Percentiles rank a stretch among this genome's conserved stretches.
These are phyloP conservation scores for Cytidiella melzeri DNA, from an alignment of 768 basidiomycete species.

Conservation along the genomic window DNA sequence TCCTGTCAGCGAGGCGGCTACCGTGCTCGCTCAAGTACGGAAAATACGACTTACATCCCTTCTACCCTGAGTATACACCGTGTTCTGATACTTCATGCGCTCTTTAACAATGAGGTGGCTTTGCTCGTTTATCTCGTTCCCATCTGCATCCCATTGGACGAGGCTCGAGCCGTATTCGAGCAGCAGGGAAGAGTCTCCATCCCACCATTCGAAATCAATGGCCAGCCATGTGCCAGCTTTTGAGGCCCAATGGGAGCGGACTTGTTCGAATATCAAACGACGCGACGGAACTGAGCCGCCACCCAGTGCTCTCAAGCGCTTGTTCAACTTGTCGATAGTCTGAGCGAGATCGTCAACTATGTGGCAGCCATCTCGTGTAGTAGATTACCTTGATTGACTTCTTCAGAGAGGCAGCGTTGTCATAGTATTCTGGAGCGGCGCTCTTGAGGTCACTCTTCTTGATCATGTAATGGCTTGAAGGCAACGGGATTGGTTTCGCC, in stretches of 20 bases:
- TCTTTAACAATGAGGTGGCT: conserved; percentile 61
- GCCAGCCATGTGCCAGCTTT: conserved; percentile 70
- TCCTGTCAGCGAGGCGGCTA: too few relatives aligned
- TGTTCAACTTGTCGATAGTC: conserved; percentile 79
- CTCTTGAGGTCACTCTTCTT: conserved; percentile 50
- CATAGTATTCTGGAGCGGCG: conserved; percentile 53
- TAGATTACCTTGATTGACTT: conserved; percentile 49
- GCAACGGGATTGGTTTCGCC: conserved; percentile 57
- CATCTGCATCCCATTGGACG: conserved; percentile 46
- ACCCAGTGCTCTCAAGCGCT: conserved; percentile 55
- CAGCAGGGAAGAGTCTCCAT: conserved; percentile 61
- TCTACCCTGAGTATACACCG: conserved; percentile 56
- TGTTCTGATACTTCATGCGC: conserved; percentile 56
- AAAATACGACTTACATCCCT: conserved; percentile 27
- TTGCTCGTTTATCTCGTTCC: conserved; percentile 36
- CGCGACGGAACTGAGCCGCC: conserved; percentile 47
- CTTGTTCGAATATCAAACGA: conserved; percentile 61
- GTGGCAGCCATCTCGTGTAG: neutral
- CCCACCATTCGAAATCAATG: conserved; percentile 83
- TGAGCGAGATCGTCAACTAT: conserved; percentile 22
- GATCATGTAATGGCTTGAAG: conserved; percentile 73
- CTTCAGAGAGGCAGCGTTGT: conserved; percentile 47
- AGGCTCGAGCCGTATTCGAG: conserved; percentile 82
- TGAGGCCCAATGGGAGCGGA: conserved; percentile 55
- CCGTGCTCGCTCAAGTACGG: neutral